Conservation (phyloP, 2,329 filamentous ascomycete species). For the Arthrobotrys megalospora region DNA sequence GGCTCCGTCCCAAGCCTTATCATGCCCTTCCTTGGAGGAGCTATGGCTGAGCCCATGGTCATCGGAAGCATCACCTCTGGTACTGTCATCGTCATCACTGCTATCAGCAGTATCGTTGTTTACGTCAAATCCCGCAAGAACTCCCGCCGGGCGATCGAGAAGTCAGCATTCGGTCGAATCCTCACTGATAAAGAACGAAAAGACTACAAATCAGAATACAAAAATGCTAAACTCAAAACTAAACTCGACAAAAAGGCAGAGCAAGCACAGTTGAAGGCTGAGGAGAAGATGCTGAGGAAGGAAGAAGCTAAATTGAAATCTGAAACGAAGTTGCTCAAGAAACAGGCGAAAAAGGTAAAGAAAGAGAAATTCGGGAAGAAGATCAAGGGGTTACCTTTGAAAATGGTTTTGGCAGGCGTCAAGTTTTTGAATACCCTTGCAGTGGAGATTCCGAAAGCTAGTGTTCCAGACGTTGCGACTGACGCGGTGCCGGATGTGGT, state of each 20-base stretch:
- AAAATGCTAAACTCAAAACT: slow-evolving; percentile 35
- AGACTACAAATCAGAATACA: slow-evolving; percentile 32
- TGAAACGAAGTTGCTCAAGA: slow-evolving; percentile 6
- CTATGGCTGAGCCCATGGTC: slow-evolving; percentile 7
- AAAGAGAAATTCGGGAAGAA: slow-evolving; percentile 22
- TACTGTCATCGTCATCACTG: slow-evolving; percentile 6
- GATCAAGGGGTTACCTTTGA: slow-evolving; percentile 24
- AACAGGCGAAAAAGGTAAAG: slow-evolving; percentile 43
- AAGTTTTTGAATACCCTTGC: slow-evolving; percentile 50
- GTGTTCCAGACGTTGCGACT: slow-evolving; percentile 19
- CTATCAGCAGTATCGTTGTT: slow-evolving; percentile 23
- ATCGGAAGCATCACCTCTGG: slow-evolving; percentile 19
- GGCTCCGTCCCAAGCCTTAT: neutral
- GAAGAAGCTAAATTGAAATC: slow-evolving; percentile 4
- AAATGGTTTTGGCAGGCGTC: slow-evolving; percentile 22
- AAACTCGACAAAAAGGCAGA: slow-evolving; percentile 45
- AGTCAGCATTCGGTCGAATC: slow-evolving; percentile 53
- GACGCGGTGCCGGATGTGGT: slow-evolving; percentile 20
- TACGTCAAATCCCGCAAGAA: slow-evolving; percentile 52
- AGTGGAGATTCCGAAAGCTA: slow-evolving; percentile 41
- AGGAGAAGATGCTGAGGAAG: slow-evolving; percentile 35
- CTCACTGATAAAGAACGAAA: slow-evolving; percentile 46
- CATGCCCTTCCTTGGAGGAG: neutral
- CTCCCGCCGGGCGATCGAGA: slow-evolving; percentile 52
- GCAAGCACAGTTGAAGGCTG: slow-evolving; percentile 26